phyloP scores from a whole-genome alignment of 1,284 basidiomycete genomes.

The Tausonia pullulans region DNA sequence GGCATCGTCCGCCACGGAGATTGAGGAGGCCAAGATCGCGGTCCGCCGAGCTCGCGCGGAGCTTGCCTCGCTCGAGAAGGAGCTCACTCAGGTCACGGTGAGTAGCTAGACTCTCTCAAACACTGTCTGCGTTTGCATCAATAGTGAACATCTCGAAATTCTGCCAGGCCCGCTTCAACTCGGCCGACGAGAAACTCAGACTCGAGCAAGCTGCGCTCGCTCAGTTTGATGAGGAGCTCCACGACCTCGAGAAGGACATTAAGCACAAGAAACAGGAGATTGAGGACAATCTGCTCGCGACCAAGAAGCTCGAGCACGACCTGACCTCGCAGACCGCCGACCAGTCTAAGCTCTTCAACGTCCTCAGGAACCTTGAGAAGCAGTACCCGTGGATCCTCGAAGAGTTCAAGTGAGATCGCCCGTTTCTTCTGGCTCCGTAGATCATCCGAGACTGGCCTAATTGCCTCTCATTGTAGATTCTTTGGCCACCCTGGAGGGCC shows the following conservation, averaged over 20 bases:
- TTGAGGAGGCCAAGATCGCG: slow-evolving; percentile 50
- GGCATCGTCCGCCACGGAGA: slow-evolving; percentile 44
- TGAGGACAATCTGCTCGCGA: slow-evolving; percentile 55
- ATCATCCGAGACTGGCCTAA: neutral
- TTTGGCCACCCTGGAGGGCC: slow-evolving; percentile 74
- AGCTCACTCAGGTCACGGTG: slow-evolving; percentile 50
- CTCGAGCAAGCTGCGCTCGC: slow-evolving; percentile 76
- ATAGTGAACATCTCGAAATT: neutral
- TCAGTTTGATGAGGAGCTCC: slow-evolving; percentile 78
- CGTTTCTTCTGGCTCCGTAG: neutral
- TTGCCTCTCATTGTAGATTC: slow-evolving; percentile 29
- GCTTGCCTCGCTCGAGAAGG: slow-evolving; percentile 37
- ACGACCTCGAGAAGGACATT: slow-evolving; percentile 66
- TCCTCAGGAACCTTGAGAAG: slow-evolving; percentile 50
- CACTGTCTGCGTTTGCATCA: slow-evolving; percentile 37
- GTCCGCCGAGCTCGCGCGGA: slow-evolving; percentile 44
- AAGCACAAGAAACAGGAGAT: slow-evolving; percentile 70
- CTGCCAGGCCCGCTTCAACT: slow-evolving; percentile 45
- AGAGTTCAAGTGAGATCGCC: slow-evolving; percentile 59
- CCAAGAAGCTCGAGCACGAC: slow-evolving; percentile 50
- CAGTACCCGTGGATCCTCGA: slow-evolving; percentile 79
- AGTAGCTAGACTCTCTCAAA: slow-evolving; percentile 24
- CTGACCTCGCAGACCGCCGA: slow-evolving; percentile 45
- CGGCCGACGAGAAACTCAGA: slow-evolving; percentile 60
- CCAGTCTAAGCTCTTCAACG: slow-evolving; percentile 39